phyloP scores from a whole-genome alignment of 306 rosid genomes.

The Vigna mungo region DNA sequence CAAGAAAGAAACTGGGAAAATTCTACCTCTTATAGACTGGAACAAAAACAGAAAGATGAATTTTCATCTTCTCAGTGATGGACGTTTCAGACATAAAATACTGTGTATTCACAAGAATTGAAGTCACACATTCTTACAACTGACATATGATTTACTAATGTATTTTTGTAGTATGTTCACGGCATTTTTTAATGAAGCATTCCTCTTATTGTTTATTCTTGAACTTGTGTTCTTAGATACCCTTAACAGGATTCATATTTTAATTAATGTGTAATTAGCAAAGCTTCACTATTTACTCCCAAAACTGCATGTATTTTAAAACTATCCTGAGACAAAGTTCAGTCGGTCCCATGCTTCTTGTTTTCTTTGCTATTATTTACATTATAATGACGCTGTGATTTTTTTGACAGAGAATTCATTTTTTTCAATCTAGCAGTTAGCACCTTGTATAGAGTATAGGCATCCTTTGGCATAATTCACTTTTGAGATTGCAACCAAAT shows the following conservation, averaged over 20 bases:
- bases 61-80: slow-evolving; percentile 25
- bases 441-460: neutral
- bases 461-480: slow-evolving; percentile 7
- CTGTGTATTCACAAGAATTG: neutral
- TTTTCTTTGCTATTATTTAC: neutral
- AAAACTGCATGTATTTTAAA: slow-evolving; percentile 1
- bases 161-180: neutral
- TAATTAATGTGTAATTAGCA: neutral
- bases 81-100: slow-evolving; percentile 1
- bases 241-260: neutral
- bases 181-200: neutral
- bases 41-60: slow-evolving; percentile 30
- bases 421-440: neutral
- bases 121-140: neutral
- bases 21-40: slow-evolving; percentile 4
- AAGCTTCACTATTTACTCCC: neutral
- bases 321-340: neutral
- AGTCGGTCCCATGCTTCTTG: slow-evolving; percentile 18
- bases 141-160: neutral
- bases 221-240: neutral
- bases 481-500: slow-evolving; percentile 8
- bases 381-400: neutral
- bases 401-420: slow-evolving; percentile 4
- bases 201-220: neutral
- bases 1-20: slow-evolving; percentile 14